Conservation (phyloP, 2,329 filamentous ascomycete genomes). For the Sordariomycetes sp. region DNA sequence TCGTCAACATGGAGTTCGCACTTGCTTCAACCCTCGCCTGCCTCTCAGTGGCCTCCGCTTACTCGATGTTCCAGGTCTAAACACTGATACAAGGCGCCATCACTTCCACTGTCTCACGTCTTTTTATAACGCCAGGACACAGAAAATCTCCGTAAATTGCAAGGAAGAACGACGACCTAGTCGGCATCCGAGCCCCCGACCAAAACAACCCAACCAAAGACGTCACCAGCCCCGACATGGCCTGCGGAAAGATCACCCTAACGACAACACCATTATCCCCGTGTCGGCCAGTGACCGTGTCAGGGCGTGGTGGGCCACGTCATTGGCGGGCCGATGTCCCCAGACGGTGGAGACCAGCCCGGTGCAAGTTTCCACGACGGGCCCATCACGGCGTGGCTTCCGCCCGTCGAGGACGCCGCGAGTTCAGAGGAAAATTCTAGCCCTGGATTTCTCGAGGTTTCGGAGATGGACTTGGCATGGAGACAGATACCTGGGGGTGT, state of each 20-base stretch:
- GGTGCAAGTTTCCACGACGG: slow-evolving; percentile 41
- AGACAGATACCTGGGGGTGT: slow-evolving; percentile 31
- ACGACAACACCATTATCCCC: slow-evolving; percentile 29
- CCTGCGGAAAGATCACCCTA: slow-evolving; percentile 30
- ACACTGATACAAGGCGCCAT: not conserved
- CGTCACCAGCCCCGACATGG: slow-evolving; percentile 32
- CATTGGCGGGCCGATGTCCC: slow-evolving; percentile 35
- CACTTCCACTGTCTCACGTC: not conserved
- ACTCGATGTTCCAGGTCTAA: slow-evolving; percentile 25
- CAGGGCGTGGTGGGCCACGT: slow-evolving; percentile 38
- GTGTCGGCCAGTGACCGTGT: slow-evolving; percentile 36
- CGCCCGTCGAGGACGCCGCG: slow-evolving; percentile 37
- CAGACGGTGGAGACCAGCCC: slow-evolving; percentile 35
- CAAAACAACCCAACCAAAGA: slow-evolving; percentile 39
- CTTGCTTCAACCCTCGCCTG: slow-evolving; percentile 2
- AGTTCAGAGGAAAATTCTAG: slow-evolving; percentile 17
- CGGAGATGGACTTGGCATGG: slow-evolving; percentile 31
- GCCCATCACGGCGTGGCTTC: slow-evolving; percentile 37
- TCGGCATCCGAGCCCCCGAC: slow-evolving; percentile 32
- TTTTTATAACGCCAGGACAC: not conserved
- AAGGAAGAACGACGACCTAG: slow-evolving; percentile 34
- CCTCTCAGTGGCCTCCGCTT: slow-evolving; percentile 18
- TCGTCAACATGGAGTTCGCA: not conserved
- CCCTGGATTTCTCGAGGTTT: slow-evolving; percentile 41
- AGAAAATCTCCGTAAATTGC: slow-evolving; percentile 29